These are phyloP conservation scores for Fusarium robinianum DNA, from an alignment of 2,329 filamentous ascomycete genomes.

Conservation along the genomic window DNA sequence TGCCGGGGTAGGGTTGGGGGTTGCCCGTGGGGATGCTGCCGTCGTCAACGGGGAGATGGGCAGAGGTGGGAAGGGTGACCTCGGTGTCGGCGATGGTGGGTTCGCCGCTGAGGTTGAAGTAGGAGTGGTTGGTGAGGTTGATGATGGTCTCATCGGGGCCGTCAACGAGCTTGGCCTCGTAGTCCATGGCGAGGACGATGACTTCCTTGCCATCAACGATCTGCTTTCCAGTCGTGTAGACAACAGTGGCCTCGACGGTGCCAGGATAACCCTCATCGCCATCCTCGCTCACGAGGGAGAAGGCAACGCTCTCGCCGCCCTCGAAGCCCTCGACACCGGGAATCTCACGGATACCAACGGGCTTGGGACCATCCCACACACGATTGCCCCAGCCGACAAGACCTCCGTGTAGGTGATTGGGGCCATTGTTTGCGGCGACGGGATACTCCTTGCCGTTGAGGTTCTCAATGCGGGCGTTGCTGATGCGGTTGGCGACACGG, in stretches of 20 bases:
- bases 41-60: constrained; percentile 74
- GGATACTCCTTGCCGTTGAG: constrained; percentile 74
- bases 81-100: constrained; percentile 58
- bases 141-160: constrained; percentile 87
- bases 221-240: constrained; percentile 77
- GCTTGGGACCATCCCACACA: constrained; percentile 72
- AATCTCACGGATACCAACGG: constrained; percentile 57
- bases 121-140: constrained; percentile 94
- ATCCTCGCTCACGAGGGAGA: constrained; percentile 70
- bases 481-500: constrained; percentile 79
- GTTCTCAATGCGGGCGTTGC: constrained; percentile 68
- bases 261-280: constrained; percentile 92
- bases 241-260: constrained; percentile 74
- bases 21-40: constrained; percentile 74
- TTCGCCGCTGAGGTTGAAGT: constrained; percentile 66
- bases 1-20: constrained; percentile 66
- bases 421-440: constrained; percentile 75
- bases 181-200: constrained; percentile 81
- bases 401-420: constrained; percentile 77
- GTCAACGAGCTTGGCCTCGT: constrained; percentile 79
- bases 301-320: constrained; percentile 69
- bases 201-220: constrained; percentile 64
- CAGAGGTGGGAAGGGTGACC: constrained; percentile 68
- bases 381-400: constrained; percentile 79
- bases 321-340: constrained; percentile 55